Evolutionary conservation across 1,284 basidiomycete genomes (phyloP).

Genomic region (Ustilago cynodontis): DNA sequence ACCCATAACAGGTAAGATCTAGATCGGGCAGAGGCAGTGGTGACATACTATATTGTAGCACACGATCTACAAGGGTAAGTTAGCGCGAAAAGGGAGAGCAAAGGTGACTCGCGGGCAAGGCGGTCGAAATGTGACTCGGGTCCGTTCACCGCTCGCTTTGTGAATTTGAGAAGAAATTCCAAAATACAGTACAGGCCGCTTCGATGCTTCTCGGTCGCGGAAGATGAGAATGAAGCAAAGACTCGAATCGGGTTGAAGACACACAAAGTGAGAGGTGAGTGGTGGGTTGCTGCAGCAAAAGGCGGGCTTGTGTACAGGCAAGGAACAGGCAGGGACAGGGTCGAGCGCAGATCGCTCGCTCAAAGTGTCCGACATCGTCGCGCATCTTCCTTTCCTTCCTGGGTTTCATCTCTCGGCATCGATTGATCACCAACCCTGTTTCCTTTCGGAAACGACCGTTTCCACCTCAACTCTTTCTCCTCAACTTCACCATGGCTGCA

Average conservation of each 20-base stretch:
- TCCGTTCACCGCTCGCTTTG: constrained; percentile 1
- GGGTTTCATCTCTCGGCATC: constrained; percentile 56
- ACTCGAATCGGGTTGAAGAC: neutral
- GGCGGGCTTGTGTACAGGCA: too few species aligned
- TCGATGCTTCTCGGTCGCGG: too few species aligned
- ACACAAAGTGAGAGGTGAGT: neutral
- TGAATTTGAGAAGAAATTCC: constrained; percentile 25
- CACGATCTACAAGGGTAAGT: constrained; percentile 18
- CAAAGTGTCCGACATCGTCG: constrained; percentile 18
- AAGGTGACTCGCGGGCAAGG: too few species aligned
- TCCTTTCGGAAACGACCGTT: constrained; percentile 29
- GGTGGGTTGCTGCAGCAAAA: neutral
- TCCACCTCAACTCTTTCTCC: constrained; percentile 1
- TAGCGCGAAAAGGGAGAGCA: neutral
- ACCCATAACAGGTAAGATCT: constrained; percentile 49
- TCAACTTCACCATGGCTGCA: constrained; percentile 56
- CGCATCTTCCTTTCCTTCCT: constrained; percentile 25
- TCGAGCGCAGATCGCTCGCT: constrained; percentile 5
- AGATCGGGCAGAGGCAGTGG: neutral
- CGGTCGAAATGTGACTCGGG: constrained; percentile 24
- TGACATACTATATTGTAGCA: neutral
- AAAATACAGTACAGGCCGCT: constrained; percentile 9
- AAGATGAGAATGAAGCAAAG: constrained; percentile 5
- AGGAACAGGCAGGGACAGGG: neutral
- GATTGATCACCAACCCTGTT: constrained; percentile 57